Conservation (phyloP, 176 grass and related monocot species). For the Hordeum vulgare region DNA sequence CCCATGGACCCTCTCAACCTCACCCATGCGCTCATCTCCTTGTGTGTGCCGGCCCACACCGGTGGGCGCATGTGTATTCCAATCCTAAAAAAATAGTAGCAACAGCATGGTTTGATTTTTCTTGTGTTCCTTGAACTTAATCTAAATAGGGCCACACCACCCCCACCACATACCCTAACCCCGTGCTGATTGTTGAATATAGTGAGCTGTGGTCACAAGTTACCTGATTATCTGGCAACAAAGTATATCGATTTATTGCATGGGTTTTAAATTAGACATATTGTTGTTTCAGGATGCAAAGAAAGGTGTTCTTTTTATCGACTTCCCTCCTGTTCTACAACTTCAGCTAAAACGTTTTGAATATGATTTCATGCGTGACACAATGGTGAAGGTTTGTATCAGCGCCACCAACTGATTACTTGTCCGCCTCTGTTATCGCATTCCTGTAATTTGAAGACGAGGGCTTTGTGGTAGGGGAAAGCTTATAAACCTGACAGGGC, state of each 20-base stretch:
- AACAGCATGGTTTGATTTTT: neutral
- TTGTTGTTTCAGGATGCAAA: slow-evolving; percentile 90
- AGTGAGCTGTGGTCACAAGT: neutral
- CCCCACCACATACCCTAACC: neutral
- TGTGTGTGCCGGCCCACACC: neutral
- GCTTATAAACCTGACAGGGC: neutral
- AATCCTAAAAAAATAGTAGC: neutral
- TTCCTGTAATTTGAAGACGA: neutral
- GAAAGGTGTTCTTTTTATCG: slow-evolving; percentile 99
- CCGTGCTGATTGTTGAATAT: neutral
- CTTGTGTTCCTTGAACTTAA: neutral
- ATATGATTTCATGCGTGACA: slow-evolving; percentile 99
- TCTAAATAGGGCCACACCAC: neutral
- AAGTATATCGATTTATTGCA: neutral
- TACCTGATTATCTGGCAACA: neutral
- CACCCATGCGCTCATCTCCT: no score
- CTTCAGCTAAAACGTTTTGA: slow-evolving; percentile 99
- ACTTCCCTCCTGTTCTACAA: slow-evolving; percentile 97
- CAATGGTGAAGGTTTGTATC: slow-evolving; percentile 96
- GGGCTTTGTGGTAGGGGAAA: neutral
- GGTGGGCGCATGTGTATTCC: neutral
- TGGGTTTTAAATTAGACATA: slow-evolving; percentile 1
- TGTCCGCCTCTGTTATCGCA: neutral
- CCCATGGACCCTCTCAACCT: neutral
- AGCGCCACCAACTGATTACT: neutral